Conservation (phyloP, 2,329 filamentous ascomycete genomes). For the Cryphonectria radicalis region DNA sequence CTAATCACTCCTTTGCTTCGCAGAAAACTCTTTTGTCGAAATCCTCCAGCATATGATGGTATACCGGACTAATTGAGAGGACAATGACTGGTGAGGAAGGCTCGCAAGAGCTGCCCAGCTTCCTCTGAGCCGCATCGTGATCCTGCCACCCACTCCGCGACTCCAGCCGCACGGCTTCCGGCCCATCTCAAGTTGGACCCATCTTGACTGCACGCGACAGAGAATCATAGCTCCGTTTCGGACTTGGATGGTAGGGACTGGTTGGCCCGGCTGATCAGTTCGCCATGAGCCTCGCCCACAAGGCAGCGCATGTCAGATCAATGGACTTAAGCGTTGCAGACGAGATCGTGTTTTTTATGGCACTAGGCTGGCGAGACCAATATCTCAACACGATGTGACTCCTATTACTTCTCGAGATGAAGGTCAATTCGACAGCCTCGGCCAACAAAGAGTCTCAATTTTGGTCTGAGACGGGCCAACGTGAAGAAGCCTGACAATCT, state of each 20-base stretch:
- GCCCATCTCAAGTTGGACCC: background rate
- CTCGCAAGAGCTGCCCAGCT: background rate
- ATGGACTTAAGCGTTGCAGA: slow-evolving; percentile 1
- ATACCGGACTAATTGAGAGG: background rate
- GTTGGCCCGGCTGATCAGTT: background rate
- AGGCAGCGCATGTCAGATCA: slow-evolving; percentile 1
- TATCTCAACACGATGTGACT: background rate
- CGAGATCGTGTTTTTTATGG: background rate
- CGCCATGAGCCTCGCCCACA: background rate
- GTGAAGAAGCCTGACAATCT: slow-evolving; percentile 7
- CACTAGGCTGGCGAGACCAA: background rate
- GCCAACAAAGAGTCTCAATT: background rate
- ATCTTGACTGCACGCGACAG: background rate
- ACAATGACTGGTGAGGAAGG: background rate
- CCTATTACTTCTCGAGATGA: background rate
- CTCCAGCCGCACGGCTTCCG: background rate
- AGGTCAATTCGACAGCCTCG: background rate
- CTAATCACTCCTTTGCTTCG: background rate
- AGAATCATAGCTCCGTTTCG: background rate
- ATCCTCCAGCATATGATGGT: no score
- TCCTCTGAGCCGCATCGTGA: background rate
- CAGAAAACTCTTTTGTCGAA: background rate
- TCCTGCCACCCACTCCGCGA: background rate
- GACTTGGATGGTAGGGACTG: background rate
- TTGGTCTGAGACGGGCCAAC: background rate